A percentile compares a stretch with the other conserved stretches of the same genome.
These are phyloP conservation scores for Cryptosporidium xiaoi DNA, from an alignment of 169 alveolate species.

Conservation along the genomic window DNA sequence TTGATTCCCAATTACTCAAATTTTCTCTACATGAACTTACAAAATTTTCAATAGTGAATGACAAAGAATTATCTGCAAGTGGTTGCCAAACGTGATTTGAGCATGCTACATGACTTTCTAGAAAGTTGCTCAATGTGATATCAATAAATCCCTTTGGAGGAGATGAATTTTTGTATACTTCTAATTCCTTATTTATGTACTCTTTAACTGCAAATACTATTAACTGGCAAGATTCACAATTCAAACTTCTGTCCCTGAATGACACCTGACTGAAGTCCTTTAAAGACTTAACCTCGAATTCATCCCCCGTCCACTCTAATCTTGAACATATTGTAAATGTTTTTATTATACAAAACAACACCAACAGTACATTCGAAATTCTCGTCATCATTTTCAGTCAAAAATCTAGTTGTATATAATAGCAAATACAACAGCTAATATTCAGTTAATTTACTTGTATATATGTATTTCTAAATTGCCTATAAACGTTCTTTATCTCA, in stretches of 20 bases:
- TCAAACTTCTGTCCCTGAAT: conserved; percentile 6
- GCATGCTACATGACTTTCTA: conserved; percentile 70
- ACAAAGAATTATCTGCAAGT: conserved; percentile 48
- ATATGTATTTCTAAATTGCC: neutral
- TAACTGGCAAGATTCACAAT: conserved; percentile 68
- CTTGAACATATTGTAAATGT: conserved; percentile 7
- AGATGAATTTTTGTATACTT: conserved; percentile 26
- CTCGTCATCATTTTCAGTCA: neutral
- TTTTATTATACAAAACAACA: neutral
- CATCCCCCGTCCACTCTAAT: conserved; percentile 63
- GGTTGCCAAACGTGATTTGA: conserved; percentile 72
- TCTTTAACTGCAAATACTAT: conserved; percentile 41
- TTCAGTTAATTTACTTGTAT: neutral
- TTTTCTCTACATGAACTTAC: conserved; percentile 41
- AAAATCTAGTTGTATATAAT: neutral
- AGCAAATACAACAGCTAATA: neutral
- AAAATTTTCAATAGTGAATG: conserved; percentile 53
- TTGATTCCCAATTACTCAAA: conserved; percentile 22
- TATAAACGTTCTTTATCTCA: no score
- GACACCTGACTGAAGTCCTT: neutral
- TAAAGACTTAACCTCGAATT: conserved; percentile 29
- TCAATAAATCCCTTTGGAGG: conserved; percentile 71
- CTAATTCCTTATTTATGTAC: conserved; percentile 6
- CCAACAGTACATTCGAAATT: neutral
- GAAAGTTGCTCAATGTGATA: conserved; percentile 39